These are phyloP conservation scores for Chaetomidium leptoderma DNA, from an alignment of 495 filamentous ascomycete genomes.

Conservation along the genomic window DNA sequence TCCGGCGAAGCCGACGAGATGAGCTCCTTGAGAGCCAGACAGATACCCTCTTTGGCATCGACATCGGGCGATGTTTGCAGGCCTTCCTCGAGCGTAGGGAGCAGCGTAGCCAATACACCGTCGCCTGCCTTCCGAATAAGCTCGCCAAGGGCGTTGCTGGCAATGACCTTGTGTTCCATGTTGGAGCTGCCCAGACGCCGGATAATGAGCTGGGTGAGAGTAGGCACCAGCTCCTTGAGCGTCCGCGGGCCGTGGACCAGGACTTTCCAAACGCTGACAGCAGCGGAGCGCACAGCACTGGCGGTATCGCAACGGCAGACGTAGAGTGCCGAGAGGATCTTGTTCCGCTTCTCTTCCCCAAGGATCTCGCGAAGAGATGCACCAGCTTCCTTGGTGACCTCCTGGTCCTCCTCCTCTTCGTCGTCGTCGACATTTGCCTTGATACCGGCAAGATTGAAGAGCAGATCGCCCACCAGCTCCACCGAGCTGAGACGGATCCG, in stretches of 20 bases:
- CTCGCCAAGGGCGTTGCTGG: conserved; percentile 92
- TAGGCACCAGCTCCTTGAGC: conserved; percentile 91
- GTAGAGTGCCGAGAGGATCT: conserved; percentile 89
- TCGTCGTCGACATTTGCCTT: conserved; percentile 77
- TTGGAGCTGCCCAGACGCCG: conserved; percentile 90
- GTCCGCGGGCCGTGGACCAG: conserved; percentile 88
- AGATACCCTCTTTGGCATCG: conserved; percentile 95
- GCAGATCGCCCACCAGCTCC: conserved; percentile 90
- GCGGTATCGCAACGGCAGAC: conserved; percentile 98
- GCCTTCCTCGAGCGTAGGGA: conserved; percentile 91
- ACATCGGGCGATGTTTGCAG: conserved; percentile 83
- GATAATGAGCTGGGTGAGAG: conserved; percentile 89
- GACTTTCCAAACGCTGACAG: conserved; percentile 93
- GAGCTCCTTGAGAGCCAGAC: conserved; percentile 89
- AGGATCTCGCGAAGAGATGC: conserved; percentile 88
- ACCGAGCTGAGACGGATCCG: conserved; percentile 97
- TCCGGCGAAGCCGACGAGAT: conserved; percentile 88
- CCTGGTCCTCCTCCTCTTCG: conserved; percentile 63
- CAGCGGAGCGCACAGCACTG: conserved; percentile 82
- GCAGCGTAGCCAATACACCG: conserved; percentile 76
- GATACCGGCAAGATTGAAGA: conserved; percentile 97
- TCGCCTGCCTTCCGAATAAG: conserved; percentile 95
- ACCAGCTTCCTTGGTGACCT: conserved; percentile 75
- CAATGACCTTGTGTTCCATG: conserved; percentile 97
- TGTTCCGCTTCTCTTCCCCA: conserved; percentile 91